Percentiles rank a stretch among this genome's conserved stretches.
phyloP scores from a whole-genome alignment of 2,329 filamentous ascomycete genomes.

The Fusarium buxicola region DNA sequence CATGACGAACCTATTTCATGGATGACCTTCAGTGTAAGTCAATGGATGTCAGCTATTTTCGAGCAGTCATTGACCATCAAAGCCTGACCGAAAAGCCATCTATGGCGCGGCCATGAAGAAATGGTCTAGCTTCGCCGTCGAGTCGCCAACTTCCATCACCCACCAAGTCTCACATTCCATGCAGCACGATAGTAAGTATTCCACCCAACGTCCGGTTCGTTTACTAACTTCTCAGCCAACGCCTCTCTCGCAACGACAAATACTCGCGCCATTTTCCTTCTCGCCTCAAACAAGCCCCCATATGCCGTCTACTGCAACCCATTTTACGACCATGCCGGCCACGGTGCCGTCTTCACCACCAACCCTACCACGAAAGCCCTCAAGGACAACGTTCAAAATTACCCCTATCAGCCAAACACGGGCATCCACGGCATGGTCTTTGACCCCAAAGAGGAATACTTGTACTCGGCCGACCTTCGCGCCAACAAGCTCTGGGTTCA shows the following conservation, averaged over 20 bases:
- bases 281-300: constrained; percentile 81
- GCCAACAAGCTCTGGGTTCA: constrained; percentile 89
- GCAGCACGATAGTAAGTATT: constrained; percentile 76
- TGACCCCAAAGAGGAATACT: constrained; percentile 76
- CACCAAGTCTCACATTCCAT: constrained; percentile 82
- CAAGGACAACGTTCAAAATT: constrained; percentile 75
- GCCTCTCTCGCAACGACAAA: constrained; percentile 78
- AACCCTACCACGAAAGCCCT: constrained; percentile 65
- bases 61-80: constrained; percentile 1
- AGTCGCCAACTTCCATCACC: constrained; percentile 78
- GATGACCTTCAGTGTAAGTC: constrained; percentile 89
- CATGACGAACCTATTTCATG: constrained; percentile 90
- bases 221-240: constrained; percentile 60
- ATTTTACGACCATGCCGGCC: constrained; percentile 87
- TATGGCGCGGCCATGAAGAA: constrained; percentile 95
- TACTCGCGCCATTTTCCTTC: constrained; percentile 89
- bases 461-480: constrained; percentile 83
- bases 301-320: constrained; percentile 90
- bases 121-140: constrained; percentile 85
- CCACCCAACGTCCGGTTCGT: constrained; percentile 1
- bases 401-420: constrained; percentile 74
- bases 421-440: constrained; percentile 88
- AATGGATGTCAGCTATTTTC: neutral
- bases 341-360: constrained; percentile 80
- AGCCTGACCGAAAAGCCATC: constrained; percentile 85